Conservation (phyloP, 352 stramenopile species). For the Phytophthora gonapodyides region DNA sequence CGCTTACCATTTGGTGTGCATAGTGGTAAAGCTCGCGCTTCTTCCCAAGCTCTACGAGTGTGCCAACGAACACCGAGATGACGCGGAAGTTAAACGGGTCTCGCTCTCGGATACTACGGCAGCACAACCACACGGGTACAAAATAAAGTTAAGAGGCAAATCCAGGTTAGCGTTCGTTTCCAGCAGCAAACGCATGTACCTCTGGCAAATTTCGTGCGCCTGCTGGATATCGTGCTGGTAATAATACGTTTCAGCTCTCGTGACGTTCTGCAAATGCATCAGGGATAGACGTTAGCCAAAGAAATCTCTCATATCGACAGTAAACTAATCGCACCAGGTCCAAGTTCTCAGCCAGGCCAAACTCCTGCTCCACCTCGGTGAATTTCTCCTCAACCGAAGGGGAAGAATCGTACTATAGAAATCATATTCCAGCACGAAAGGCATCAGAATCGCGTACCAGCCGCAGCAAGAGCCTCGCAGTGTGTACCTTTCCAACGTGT, state of each 20-base stretch:
- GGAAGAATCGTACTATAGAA: slow-evolving; percentile 61
- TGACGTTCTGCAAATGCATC: slow-evolving; percentile 53
- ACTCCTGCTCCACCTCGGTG: slow-evolving; percentile 53
- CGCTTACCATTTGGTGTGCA: slow-evolving; percentile 91
- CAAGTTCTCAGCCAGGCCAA: slow-evolving; percentile 61
- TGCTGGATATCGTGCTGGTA: slow-evolving; percentile 87
- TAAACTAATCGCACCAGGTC: slow-evolving; percentile 54
- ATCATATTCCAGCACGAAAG: slow-evolving; percentile 2
- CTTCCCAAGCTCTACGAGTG: slow-evolving; percentile 90
- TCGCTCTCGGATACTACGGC: slow-evolving; percentile 56
- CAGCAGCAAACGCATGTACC: slow-evolving; percentile 36
- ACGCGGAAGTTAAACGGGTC: slow-evolving; percentile 87
- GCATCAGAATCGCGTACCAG: not conserved
- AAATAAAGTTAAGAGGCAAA: not conserved
- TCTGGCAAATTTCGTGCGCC: slow-evolving; percentile 78
- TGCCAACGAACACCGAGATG: slow-evolving; percentile 88
- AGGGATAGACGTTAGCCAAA: slow-evolving; percentile 16
- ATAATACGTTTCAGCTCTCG: slow-evolving; percentile 81
- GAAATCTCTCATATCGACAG: not conserved
- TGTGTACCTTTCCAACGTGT: slow-evolving; percentile 63
- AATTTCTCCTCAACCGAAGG: slow-evolving; percentile 69
- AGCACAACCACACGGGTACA: not conserved
- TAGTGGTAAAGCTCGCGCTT: slow-evolving; percentile 96
- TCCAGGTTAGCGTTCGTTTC: not conserved
- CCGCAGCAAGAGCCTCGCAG: not conserved